Evolutionary conservation across 352 stramenopile species (phyloP), one percentile per base, ranked within the genome.

Genomic region (Phytophthora pini): DNA sequence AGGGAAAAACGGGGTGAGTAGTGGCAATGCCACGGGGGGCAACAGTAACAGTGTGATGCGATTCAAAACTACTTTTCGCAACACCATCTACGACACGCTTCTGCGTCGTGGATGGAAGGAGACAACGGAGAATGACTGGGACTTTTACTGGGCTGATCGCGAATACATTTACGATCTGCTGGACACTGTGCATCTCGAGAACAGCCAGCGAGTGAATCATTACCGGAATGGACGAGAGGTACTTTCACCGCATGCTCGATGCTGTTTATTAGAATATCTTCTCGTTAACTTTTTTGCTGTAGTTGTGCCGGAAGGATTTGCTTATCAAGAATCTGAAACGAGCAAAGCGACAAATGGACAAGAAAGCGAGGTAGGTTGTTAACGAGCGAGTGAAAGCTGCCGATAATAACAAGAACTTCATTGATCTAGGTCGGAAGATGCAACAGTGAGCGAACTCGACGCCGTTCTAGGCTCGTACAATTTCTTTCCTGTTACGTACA

Each of bases 261-360:
- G 20, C 2, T 13, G n/a, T 40, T 36, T 20, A 8, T 12, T 36
- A 13, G 31, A 12, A 13, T 13, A 12, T 36, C 9, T 36, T 36
- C 31, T 40, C 12, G 20, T 44, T 62, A 17, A 36, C 11, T 49
- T 15, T 46, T 12, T 1, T 36, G 31, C 11, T 65, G 22, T 10
- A 95, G 78, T 65, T 98, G 12, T 98, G 91, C 53, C 77, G 94
- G 6, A 98, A 98, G 64, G 94, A 98, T 62, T 74, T 98, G 2
- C 82, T 98, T 61, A 97, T 97, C 60, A 98, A 98, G 72, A 98
- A 98, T 70, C 77, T 98, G 40, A 98, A 98, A 72, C 85, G 92
- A 13, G 79, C 77, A 34, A 93, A 90, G 56, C 77, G 87, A 32
- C 80, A 88, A 67, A 88, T 89, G 65, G 85, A 95, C 56, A 92